phyloP scores from a whole-genome alignment of 176 grass and related monocot species.

The Musa troglodytarum region DNA sequence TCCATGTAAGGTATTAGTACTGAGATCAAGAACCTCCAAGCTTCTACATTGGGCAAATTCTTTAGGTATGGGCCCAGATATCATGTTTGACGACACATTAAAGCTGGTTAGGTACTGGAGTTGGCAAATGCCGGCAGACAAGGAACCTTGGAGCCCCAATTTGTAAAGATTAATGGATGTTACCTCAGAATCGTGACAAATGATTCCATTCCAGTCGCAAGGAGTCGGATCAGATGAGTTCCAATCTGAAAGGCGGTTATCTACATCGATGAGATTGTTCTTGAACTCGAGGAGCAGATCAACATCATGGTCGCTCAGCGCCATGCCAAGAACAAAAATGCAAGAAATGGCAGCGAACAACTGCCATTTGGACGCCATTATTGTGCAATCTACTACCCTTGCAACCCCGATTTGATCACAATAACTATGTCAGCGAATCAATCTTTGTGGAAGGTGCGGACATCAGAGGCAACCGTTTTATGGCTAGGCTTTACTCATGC shows the following conservation, averaged over 20 bases:
- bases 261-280: slow-evolving; percentile 37
- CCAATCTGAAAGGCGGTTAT: slow-evolving; percentile 54
- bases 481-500: background rate
- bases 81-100: slow-evolving; percentile 72
- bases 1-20: slow-evolving; percentile 63
- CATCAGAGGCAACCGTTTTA: no score
- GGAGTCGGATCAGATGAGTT: slow-evolving; percentile 24
- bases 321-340: background rate
- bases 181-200: slow-evolving; percentile 46
- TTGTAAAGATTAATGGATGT: slow-evolving; percentile 45
- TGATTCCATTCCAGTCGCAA: slow-evolving; percentile 77
- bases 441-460: background rate
- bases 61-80: slow-evolving; percentile 41
- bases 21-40: slow-evolving; percentile 80
- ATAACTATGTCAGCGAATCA: background rate
- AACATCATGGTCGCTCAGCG: background rate
- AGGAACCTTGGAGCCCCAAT: slow-evolving; percentile 50
- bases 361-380: background rate
- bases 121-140: slow-evolving; percentile 50
- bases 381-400: background rate
- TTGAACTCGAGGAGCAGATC: slow-evolving; percentile 52
- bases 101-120: slow-evolving; percentile 49
- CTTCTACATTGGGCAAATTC: slow-evolving; percentile 38
- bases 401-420: background rate
- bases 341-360: slow-evolving; percentile 13